Evolutionary conservation across 176 grass and related monocot species (phyloP).

Genomic region (Otatea glauca): DNA sequence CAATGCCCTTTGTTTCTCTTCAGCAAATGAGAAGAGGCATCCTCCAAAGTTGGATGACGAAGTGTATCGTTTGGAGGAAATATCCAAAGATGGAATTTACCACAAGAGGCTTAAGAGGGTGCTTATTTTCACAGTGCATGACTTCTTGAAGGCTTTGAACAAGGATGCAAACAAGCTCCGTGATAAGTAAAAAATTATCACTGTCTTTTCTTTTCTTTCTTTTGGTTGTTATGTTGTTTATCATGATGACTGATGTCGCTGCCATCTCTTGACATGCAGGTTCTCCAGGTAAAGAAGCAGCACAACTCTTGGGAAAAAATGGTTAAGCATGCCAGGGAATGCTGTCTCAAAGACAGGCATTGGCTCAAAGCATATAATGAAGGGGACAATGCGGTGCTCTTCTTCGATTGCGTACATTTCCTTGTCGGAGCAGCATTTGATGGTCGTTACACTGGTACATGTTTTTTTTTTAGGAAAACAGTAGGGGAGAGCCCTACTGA

Average conservation of each 20-base stretch:
- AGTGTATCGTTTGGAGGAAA: conserved; percentile 46
- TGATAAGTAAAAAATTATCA: background rate
- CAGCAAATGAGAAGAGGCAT: conserved; percentile 50
- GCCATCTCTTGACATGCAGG: background rate
- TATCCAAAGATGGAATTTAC: conserved; percentile 37
- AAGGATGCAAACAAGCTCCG: conserved; percentile 9
- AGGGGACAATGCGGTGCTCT: background rate
- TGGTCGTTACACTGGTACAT: conserved; percentile 22
- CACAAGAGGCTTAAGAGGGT: conserved; percentile 2
- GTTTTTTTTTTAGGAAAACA: no score
- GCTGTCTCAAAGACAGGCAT: conserved; percentile 4
- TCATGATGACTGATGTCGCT: no score
- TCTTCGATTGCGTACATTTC: conserved; percentile 24
- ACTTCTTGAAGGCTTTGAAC: conserved; percentile 46
- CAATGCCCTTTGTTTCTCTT: background rate
- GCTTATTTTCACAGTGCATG: conserved; percentile 1
- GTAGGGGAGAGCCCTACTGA: no score
- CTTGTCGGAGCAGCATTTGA: conserved; percentile 22
- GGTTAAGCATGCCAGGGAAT: conserved; percentile 43
- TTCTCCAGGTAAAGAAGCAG: conserved; percentile 27
- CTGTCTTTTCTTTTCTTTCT: no score
- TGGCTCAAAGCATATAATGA: conserved; percentile 7
- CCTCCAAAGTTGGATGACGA: conserved; percentile 43
- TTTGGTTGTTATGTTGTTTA: no score
- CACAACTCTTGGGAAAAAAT: conserved; percentile 33